Evolutionary conservation across 2,329 filamentous ascomycete species (phyloP).

Genomic region (Didymella exigua): DNA sequence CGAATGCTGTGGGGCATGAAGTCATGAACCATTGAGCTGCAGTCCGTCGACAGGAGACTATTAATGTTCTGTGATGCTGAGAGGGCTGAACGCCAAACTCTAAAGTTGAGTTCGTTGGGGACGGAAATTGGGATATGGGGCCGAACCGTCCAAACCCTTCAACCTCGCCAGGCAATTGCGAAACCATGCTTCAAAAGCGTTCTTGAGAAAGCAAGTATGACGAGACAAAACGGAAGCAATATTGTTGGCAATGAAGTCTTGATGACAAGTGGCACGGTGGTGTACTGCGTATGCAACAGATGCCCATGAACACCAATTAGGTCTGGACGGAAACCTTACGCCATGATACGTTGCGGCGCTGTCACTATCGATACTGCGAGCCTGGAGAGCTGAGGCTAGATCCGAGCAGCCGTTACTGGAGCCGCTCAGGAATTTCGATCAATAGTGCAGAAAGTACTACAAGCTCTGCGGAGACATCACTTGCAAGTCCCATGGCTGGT

Average conservation of each 20-base stretch:
- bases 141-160: conserved; percentile 1
- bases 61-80: neutral
- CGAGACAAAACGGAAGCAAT: neutral
- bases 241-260: neutral
- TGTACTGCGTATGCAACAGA: neutral
- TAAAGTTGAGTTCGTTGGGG: neutral
- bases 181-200: neutral
- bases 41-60: neutral
- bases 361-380: neutral
- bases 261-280: neutral
- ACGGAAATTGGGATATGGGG: conserved; percentile 10
- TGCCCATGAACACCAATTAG: neutral
- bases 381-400: neutral
- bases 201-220: neutral
- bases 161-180: neutral
- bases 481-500: neutral
- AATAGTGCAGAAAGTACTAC: neutral
- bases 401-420: neutral
- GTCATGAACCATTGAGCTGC: neutral
- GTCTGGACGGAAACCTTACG: neutral
- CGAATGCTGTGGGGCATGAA: neutral
- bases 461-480: neutral
- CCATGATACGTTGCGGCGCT: neutral
- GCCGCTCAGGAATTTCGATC: conserved; percentile 1
- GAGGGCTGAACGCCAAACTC: neutral